Evolutionary conservation across 2,329 filamentous ascomycete species (phyloP).

Genomic region (Tolypocladium guangdongense): DNA sequence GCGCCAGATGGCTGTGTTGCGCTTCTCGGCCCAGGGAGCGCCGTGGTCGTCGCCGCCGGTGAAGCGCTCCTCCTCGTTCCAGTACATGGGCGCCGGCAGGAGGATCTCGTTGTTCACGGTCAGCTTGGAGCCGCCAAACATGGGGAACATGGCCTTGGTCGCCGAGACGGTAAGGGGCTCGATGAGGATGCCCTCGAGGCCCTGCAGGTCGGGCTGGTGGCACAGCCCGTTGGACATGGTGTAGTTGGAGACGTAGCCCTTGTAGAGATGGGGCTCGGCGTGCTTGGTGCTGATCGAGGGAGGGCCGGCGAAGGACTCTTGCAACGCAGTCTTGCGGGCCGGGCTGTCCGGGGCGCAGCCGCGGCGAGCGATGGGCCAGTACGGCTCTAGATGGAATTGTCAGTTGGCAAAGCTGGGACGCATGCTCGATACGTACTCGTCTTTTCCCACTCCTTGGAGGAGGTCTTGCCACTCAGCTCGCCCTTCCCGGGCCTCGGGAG

Average conservation of each 20-base stretch:
- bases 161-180: conserved; percentile 45
- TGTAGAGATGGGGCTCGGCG: conserved; percentile 36
- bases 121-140: conserved; percentile 60
- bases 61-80: conserved; percentile 51
- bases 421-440: conserved; percentile 27
- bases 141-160: conserved; percentile 47
- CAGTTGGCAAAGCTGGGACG: background rate
- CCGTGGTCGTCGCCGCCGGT: conserved; percentile 44
- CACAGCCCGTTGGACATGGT: conserved; percentile 51
- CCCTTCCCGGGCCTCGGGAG: conserved; percentile 27
- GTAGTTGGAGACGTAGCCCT: conserved; percentile 52
- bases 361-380: conserved; percentile 45
- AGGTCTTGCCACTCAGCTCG: conserved; percentile 21
- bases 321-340: conserved; percentile 36
- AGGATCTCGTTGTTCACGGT: conserved; percentile 61
- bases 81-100: conserved; percentile 60
- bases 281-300: conserved; percentile 34
- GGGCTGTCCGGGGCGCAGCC: conserved; percentile 53
- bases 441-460: conserved; percentile 37
- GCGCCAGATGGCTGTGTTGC: conserved; percentile 46
- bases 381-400: conserved; percentile 24
- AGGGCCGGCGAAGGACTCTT: conserved; percentile 32
- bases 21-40: conserved; percentile 46
- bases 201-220: conserved; percentile 52
- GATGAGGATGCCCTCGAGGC: conserved; percentile 54